Conservation (phyloP, 75 land plant genomes). For the Picea sitchensis region DNA sequence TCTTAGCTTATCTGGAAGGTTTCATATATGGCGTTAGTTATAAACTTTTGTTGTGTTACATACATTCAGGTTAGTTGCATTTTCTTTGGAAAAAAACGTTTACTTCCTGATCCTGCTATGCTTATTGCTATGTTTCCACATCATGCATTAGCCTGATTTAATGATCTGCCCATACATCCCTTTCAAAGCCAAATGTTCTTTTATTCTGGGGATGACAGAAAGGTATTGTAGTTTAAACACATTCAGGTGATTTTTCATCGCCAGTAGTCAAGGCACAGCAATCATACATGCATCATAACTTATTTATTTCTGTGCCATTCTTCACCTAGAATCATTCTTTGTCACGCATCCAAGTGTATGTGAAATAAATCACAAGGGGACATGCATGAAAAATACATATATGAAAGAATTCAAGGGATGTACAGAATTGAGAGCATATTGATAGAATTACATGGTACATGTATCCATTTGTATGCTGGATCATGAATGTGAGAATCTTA, state of each 20-base stretch:
- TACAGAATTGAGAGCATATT: neutral
- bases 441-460: neutral
- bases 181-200: neutral
- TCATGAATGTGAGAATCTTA: neutral
- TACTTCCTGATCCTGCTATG: neutral
- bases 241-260: neutral
- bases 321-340: neutral
- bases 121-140: neutral
- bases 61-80: neutral
- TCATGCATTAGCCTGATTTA: neutral
- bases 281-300: neutral
- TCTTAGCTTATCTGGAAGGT: neutral
- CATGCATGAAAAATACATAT: neutral
- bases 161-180: neutral
- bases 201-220: too few relatives aligned
- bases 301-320: neutral
- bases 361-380: neutral
- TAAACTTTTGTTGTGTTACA: neutral
- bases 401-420: neutral
- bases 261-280: neutral
- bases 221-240: neutral
- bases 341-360: neutral
- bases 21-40: neutral
- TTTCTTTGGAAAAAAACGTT: neutral
- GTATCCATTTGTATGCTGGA: neutral